These are phyloP conservation scores for Aspergillus sp. DNA, from an alignment of 2,329 filamentous ascomycete genomes.

Conservation along the genomic window DNA sequence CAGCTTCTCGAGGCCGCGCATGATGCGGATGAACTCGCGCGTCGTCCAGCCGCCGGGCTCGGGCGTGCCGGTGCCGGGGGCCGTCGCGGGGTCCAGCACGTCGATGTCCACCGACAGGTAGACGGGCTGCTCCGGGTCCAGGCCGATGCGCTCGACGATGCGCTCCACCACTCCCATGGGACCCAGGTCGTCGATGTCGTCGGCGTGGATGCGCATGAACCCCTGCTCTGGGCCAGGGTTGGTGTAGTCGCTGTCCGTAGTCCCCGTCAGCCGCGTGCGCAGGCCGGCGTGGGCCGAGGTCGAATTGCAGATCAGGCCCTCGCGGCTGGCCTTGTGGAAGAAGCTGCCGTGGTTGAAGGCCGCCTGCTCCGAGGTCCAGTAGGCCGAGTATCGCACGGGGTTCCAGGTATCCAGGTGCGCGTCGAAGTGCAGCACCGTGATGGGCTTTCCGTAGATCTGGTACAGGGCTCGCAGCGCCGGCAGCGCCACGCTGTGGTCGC, in stretches of 20 bases:
- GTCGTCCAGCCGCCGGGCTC: conserved; percentile 92
- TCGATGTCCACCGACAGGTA: conserved; percentile 82
- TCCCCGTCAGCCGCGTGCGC: conserved; percentile 70
- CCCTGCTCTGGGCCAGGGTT: conserved; percentile 70
- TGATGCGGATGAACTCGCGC: conserved; percentile 77
- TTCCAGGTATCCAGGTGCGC: conserved; percentile 84
- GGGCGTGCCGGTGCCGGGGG: conserved; percentile 79
- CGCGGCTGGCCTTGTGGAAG: conserved; percentile 84
- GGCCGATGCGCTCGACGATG: conserved; percentile 70
- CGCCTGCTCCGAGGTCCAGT: conserved; percentile 69
- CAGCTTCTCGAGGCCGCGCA: conserved; percentile 76
- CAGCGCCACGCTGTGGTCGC: conserved; percentile 70
- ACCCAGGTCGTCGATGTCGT: conserved; percentile 85
- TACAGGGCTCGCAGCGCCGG: conserved; percentile 67
- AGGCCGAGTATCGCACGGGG: conserved; percentile 71
- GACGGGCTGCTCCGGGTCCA: conserved; percentile 66
- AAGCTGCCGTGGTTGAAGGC: conserved; percentile 87
- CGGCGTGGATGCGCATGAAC: conserved; percentile 76
- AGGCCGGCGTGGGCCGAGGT: conserved; percentile 80
- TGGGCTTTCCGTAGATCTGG: conserved; percentile 59
- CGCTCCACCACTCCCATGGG: conserved; percentile 65
- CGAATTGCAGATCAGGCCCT: conserved; percentile 73
- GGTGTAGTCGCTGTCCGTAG: conserved; percentile 66
- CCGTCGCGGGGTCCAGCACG: conserved; percentile 70
- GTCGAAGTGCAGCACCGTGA: conserved; percentile 75